Evolutionary conservation across 1,284 basidiomycete species (phyloP), one percentile per base, ranked within the genome.

Genomic region (Thelephora terrestris): DNA sequence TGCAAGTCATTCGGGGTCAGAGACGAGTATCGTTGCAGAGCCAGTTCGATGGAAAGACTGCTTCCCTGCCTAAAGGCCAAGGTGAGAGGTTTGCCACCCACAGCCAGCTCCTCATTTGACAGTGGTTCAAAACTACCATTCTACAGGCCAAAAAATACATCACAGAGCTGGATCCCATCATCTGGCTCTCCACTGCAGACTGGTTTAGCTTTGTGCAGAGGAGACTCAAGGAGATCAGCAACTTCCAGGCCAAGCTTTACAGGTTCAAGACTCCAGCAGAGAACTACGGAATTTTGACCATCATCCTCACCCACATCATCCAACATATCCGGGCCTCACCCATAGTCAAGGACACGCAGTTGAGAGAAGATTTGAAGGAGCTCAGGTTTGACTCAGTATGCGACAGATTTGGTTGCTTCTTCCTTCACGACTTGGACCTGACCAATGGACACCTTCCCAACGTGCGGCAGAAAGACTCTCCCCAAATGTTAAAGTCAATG

Each of bases 351-450:
- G 20, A 17, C 37, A 4, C 4, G 2, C 46, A 57, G 51, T 29
- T 58, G 0, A 34, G 47, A 1, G 46, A 58, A 18, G 54, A 48
- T 0, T 12, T 58, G 39, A 48, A 43, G 1, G 25, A 54, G 0
- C 14, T 57, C 1, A 24, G 51, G 4, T 53, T 45, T 40, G 14
- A 5, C 7, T 25, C n/a, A 21, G 32, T 54, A 0, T 4, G 45
- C 2, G 12, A 51, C 2, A 9, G 16, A 0, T 39, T 38, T 2
- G 25, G 43, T 0, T 52, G 51, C 32, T 58, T 58, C 16, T 54
- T 58, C n/a, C 7, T 58, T 2, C 47, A 45, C 1, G 50, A 58
- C 1, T 27, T 57, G 2, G 38, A 49, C 0, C 1, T 56, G 3
- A 18, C 37, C 16, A 35, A 18, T 9, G 43, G 7, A 7, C 36